Conservation (phyloP, 257 asterid genomes). For the Lantana camara region DNA sequence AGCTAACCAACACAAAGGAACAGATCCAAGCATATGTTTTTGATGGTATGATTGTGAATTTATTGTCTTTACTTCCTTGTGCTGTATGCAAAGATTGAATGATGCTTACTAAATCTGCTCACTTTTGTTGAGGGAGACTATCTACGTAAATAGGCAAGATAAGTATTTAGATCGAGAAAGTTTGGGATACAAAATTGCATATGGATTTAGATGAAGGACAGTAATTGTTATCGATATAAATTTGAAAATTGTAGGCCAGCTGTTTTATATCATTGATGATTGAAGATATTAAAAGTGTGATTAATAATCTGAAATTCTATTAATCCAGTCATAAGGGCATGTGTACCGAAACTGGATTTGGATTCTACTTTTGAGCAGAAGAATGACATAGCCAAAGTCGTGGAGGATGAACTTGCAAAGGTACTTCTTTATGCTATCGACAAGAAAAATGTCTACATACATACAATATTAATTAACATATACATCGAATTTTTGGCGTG, state of each 20-base stretch:
- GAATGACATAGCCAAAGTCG: slow-evolving; percentile 76
- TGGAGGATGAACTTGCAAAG: slow-evolving; percentile 85
- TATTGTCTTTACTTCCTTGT: slow-evolving; percentile 16
- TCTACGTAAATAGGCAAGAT: neutral
- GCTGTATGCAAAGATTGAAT: too few species aligned
- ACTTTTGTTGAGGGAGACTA: neutral
- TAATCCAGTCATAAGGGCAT: slow-evolving; percentile 64
- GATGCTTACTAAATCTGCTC: neutral
- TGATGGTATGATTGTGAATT: slow-evolving; percentile 54
- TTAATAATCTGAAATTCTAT: slow-evolving; percentile 16
- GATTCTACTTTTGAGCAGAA: slow-evolving; percentile 82
- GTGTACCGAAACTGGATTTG: slow-evolving; percentile 67
- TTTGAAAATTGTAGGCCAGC: neutral
- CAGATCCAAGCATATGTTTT: slow-evolving; percentile 90
- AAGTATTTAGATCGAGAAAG: neutral
- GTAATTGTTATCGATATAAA: neutral
- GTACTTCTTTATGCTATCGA: slow-evolving; percentile 29
- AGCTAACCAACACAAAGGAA: slow-evolving; percentile 70
- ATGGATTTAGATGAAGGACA: neutral
- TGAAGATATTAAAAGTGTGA: slow-evolving; percentile 8
- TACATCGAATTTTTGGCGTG: neutral
- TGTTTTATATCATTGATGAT: neutral
- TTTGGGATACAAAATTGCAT: neutral
- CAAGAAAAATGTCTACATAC: neutral
- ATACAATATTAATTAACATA: neutral